These are phyloP conservation scores for Recurvomyces mirabilis DNA, from an alignment of 495 filamentous ascomycete species.

Conservation along the genomic window DNA sequence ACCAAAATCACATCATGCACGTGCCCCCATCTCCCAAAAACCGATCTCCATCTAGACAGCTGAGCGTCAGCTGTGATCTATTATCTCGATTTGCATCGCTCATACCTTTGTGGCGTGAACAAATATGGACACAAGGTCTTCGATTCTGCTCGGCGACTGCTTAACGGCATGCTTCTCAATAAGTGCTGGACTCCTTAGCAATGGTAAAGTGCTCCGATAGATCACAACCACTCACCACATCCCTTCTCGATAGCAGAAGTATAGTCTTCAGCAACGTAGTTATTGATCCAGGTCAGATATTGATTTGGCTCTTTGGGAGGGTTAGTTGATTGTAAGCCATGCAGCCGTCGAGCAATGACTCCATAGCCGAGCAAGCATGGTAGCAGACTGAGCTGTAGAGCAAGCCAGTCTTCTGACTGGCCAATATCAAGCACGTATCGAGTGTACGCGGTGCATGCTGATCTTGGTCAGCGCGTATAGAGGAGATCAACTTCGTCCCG, in stretches of 20 bases:
- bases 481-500: too few relatives aligned
- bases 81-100: not conserved
- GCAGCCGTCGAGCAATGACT: constrained; percentile 57
- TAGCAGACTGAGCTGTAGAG: constrained; percentile 67
- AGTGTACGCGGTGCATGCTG: constrained; percentile 63
- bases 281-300: constrained; percentile 88
- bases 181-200: constrained; percentile 53
- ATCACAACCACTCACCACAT: constrained; percentile 44
- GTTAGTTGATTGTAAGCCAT: constrained; percentile 33
- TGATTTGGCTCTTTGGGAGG: constrained; percentile 49
- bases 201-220: too few relatives aligned
- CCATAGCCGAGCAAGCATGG: constrained; percentile 83
- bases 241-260: constrained; percentile 54
- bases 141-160: constrained; percentile 61
- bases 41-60: constrained; percentile 60
- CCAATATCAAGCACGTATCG: constrained; percentile 81
- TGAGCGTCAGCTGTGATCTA: not conserved
- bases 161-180: constrained; percentile 58
- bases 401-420: constrained; percentile 74
- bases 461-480: too few relatives aligned
- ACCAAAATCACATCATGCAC: too few relatives aligned
- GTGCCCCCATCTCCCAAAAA: constrained; percentile 91
- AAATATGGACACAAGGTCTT: constrained; percentile 73
- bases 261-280: constrained; percentile 73
- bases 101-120: constrained; percentile 68